A percentile compares a stretch with the other conserved stretches of the same genome.
Evolutionary conservation across 2,329 filamentous ascomycete species (phyloP).

Genomic region (Ceratocystis huliohia): DNA sequence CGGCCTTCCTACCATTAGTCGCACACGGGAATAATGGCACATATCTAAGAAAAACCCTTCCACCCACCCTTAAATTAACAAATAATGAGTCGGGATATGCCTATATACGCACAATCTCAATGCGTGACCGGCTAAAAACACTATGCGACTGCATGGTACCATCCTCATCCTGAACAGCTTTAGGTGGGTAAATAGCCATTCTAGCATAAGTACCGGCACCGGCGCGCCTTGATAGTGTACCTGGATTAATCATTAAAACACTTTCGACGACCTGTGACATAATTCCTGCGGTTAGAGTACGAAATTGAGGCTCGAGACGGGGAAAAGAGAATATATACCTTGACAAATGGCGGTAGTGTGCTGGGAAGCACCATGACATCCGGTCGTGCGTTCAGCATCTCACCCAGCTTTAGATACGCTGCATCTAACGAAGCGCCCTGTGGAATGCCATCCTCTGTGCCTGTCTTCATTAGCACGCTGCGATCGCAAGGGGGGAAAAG

Average conservation of each 20-base stretch:
- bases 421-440: slow-evolving; percentile 71
- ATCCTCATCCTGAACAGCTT: slow-evolving; percentile 44
- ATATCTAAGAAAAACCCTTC: background rate
- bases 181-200: slow-evolving; percentile 58
- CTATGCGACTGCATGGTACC: slow-evolving; percentile 55
- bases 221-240: slow-evolving; percentile 69
- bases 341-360: slow-evolving; percentile 72
- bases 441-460: slow-evolving; percentile 44
- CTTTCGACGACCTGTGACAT: slow-evolving; percentile 66
- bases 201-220: slow-evolving; percentile 77
- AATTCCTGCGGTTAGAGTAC: slow-evolving; percentile 19
- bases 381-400: slow-evolving; percentile 75
- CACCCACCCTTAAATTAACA: background rate
- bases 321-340: slow-evolving; percentile 38
- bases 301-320: no score
- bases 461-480: slow-evolving; percentile 51
- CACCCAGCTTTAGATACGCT: slow-evolving; percentile 74
- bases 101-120: slow-evolving; percentile 73
- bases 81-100: slow-evolving; percentile 14
- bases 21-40: background rate
- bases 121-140: slow-evolving; percentile 68
- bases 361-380: slow-evolving; percentile 79
- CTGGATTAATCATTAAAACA: slow-evolving; percentile 82
- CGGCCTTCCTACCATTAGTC: background rate
- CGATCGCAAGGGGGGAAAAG: slow-evolving; percentile 71